phyloP scores from a whole-genome alignment of 768 basidiomycete genomes.

The Boletus sp. region DNA sequence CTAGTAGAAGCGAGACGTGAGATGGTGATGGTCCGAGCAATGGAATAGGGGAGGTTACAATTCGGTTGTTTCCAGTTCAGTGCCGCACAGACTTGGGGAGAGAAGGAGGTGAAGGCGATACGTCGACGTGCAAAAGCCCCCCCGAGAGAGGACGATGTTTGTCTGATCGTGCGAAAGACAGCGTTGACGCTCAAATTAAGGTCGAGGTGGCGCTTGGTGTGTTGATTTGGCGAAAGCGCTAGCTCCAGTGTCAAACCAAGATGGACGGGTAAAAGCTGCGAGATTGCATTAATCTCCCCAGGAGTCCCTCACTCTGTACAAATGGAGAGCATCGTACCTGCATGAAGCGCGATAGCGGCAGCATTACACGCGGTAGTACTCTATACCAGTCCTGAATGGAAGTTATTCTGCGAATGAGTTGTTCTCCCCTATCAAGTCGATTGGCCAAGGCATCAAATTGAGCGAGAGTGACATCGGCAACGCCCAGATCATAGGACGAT shows the following conservation, averaged over 20 bases:
- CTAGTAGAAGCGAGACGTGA: slow-evolving; percentile 40
- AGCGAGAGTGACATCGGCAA: slow-evolving; percentile 77
- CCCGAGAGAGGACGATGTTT: slow-evolving; percentile 53
- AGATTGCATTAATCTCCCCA: slow-evolving; percentile 10
- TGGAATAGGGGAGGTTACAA: slow-evolving; percentile 48
- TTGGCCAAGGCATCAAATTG: slow-evolving; percentile 75
- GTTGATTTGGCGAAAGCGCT: slow-evolving; percentile 54
- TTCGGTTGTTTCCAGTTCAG: slow-evolving; percentile 99
- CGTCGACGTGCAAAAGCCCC: slow-evolving; percentile 61
- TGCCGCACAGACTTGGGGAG: slow-evolving; percentile 84
- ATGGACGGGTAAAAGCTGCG: slow-evolving; percentile 54
- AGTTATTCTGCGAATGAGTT: slow-evolving; percentile 30
- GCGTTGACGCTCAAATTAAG: slow-evolving; percentile 83
- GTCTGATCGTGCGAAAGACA: slow-evolving; percentile 80
- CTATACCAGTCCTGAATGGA: slow-evolving; percentile 46
- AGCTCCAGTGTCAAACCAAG: slow-evolving; percentile 84
- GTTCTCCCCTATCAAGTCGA: slow-evolving; percentile 44
- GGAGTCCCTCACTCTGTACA: slow-evolving; percentile 1
- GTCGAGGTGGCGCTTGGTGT: slow-evolving; percentile 55
- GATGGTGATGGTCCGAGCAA: slow-evolving; percentile 20
- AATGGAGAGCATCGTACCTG: slow-evolving; percentile 46
- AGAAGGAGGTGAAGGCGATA: slow-evolving; percentile 91
- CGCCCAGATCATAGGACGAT: slow-evolving; percentile 69
- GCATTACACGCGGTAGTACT: slow-evolving; percentile 53
- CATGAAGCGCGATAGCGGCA: slow-evolving; percentile 73